Evolutionary conservation across 2,329 filamentous ascomycete genomes (phyloP).

Genomic region (Hymenotorrendiella dingleyae): DNA sequence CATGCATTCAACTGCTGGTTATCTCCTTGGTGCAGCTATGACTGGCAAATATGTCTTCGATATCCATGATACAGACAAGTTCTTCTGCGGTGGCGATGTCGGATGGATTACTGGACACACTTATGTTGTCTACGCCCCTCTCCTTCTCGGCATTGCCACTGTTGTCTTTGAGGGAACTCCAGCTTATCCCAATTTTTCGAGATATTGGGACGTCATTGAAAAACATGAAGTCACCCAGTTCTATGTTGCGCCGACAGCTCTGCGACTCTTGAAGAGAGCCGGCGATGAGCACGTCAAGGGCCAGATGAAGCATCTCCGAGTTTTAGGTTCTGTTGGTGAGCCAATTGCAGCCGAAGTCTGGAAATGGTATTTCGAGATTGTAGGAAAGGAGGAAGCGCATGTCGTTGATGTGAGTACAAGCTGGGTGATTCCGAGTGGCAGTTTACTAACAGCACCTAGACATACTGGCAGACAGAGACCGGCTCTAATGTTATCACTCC

Average conservation of each 20-base stretch:
- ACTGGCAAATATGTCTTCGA: slow-evolving; percentile 99
- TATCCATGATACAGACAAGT: slow-evolving; percentile 86
- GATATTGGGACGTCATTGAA: slow-evolving; percentile 98
- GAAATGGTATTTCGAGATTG: slow-evolving; percentile 98
- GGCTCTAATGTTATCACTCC: slow-evolving; percentile 95
- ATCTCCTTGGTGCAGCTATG: slow-evolving; percentile 85
- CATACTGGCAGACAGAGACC: slow-evolving; percentile 99
- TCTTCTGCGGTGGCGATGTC: slow-evolving; percentile 97
- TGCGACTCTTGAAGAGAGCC: slow-evolving; percentile 90
- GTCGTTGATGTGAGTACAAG: slow-evolving; percentile 75
- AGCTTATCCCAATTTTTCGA: slow-evolving; percentile 93
- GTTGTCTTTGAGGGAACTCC: slow-evolving; percentile 98
- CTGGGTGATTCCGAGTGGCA: slow-evolving; percentile 17
- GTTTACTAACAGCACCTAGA: slow-evolving; percentile 47
- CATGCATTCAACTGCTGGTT: slow-evolving; percentile 94
- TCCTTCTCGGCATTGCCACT: slow-evolving; percentile 86
- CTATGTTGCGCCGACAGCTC: slow-evolving; percentile 92
- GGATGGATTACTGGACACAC: slow-evolving; percentile 99
- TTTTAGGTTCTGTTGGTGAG: slow-evolving; percentile 92
- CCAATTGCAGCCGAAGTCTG: slow-evolving; percentile 97
- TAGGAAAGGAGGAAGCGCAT: slow-evolving; percentile 89
- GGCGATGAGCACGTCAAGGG: slow-evolving; percentile 88
- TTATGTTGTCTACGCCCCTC: slow-evolving; percentile 93
- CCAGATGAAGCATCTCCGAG: slow-evolving; percentile 81
- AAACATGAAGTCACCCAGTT: slow-evolving; percentile 95